phyloP scores from a whole-genome alignment of 805 yeast genomes.

The Lipomyces sp. region DNA sequence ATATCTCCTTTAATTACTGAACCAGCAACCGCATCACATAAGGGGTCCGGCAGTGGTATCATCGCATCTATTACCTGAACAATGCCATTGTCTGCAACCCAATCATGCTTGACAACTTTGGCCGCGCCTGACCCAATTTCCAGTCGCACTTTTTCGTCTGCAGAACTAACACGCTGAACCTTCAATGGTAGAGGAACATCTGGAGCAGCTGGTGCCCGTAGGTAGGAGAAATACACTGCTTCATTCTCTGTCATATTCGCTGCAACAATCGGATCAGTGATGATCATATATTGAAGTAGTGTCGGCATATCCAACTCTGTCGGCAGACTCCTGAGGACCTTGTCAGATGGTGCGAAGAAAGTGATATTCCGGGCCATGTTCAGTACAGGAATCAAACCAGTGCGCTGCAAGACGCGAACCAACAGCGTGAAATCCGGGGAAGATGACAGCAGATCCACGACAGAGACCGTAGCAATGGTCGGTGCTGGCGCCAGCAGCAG shows the following conservation, averaged over 20 bases:
- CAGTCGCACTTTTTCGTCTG: constrained; percentile 14
- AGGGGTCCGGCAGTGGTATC: constrained; percentile 28
- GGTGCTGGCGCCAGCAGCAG: constrained; percentile 10
- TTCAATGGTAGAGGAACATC: constrained; percentile 32
- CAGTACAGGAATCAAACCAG: constrained; percentile 33
- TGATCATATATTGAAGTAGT: constrained; percentile 26
- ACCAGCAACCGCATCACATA: constrained; percentile 26
- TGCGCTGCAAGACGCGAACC: constrained; percentile 32
- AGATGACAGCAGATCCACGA: constrained; percentile 34
- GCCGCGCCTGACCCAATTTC: constrained; percentile 25
- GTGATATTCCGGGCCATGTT: constrained; percentile 34
- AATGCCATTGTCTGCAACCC: constrained; percentile 40
- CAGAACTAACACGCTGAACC: constrained; percentile 16
- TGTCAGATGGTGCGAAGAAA: constrained; percentile 33
- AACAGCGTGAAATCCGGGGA: constrained; percentile 34
- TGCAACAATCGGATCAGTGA: constrained; percentile 26
- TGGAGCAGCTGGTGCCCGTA: constrained; percentile 32
- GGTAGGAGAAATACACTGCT: constrained; percentile 29
- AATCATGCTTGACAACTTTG: constrained; percentile 36
- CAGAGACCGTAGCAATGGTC: constrained; percentile 26
- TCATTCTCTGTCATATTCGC: constrained; percentile 19
- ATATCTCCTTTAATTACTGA: background rate
- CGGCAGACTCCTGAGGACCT: constrained; percentile 26
- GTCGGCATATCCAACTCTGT: constrained; percentile 20
- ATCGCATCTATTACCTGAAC: constrained; percentile 38